phyloP scores from a whole-genome alignment of 768 basidiomycete species.

The Lactarius sanguifluus region DNA sequence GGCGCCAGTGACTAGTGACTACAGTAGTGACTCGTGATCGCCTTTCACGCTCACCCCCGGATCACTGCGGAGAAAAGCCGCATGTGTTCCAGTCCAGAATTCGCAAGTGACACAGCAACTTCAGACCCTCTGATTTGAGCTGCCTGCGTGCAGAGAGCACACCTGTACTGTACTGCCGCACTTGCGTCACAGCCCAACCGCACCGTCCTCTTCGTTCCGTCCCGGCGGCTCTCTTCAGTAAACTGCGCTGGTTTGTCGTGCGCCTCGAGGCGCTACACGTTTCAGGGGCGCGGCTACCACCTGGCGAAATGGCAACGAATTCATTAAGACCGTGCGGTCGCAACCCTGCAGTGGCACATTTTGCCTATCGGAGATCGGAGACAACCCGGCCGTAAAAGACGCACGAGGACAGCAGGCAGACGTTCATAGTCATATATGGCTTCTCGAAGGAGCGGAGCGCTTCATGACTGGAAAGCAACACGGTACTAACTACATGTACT shows the following conservation, averaged over 20 bases:
- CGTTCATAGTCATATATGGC: slow-evolving; percentile 3
- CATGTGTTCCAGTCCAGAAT: background rate
- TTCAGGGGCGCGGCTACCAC: slow-evolving; percentile 21
- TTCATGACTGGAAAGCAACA: background rate
- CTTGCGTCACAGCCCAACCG: slow-evolving; percentile 6
- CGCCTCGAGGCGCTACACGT: slow-evolving; percentile 26
- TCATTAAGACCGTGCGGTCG: slow-evolving; percentile 20
- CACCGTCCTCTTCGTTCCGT: slow-evolving; percentile 6
- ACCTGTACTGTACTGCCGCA: background rate
- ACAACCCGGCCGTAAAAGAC: background rate
- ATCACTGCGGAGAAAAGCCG: background rate
- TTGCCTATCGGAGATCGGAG: slow-evolving; percentile 7
- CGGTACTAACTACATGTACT: slow-evolving; percentile 6
- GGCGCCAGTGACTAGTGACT: background rate
- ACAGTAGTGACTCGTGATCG: background rate
- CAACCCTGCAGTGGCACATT: background rate
- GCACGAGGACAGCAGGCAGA: slow-evolving; percentile 23
- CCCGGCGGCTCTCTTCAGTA: background rate
- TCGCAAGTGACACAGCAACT: background rate
- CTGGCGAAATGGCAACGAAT: slow-evolving; percentile 16
- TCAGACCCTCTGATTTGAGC: background rate
- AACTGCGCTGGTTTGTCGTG: slow-evolving; percentile 23
- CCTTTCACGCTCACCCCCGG: background rate
- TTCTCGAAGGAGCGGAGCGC: background rate
- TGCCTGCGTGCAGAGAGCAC: background rate